Base-by-base conservation (phyloP, 306 rosid species). In the Arachis hypogaea region DNA sequence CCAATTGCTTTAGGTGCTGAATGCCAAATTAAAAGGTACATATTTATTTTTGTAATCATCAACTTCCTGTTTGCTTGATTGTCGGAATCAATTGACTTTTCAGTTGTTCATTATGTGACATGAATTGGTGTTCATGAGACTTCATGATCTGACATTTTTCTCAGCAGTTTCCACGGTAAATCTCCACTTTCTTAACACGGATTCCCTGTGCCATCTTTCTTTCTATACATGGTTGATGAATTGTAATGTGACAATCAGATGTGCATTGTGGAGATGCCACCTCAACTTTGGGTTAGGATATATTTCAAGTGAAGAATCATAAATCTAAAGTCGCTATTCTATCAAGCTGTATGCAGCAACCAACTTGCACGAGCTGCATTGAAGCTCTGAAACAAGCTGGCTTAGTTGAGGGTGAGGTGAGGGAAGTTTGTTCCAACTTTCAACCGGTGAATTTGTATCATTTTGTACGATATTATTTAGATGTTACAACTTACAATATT, bases 11-110 rank as follows among this genome's bases (percentile, higher is more conserved):
- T 40, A 30, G 16, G 9, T 71, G 65, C 76, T 54, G 51, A 75
- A 59, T 73, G 63, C 33, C 64, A 18, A 66, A 56, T 69, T 65
- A 12, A 66, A 67, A 77, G 83, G 81, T 75, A 75, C 80, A 55
- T 59, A 64, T 58, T 63, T 43, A 50, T 65, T 70, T 54, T 60
- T 42, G 4, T 63, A 43, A 66, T 60, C 73, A 45, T 47, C 42
- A 33, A 42, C 16, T 11, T 57, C 68, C 63, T 59, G 64, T 66
- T 68, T 54, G n/a, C 69, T 71, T 78, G 74, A 18, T 45, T 74
- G 44, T 73, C 33, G 11, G 60, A 77, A 51, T 41, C 18, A 68
- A 30, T 64, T 63, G 71, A 56, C 56, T 72, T 72, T 80, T 40
- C 59, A 63, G 0, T 54, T 30, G 5, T 38, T 11, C 28, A 3